Conservation (phyloP, 306 rosid genomes). For the Quercus parvula region DNA sequence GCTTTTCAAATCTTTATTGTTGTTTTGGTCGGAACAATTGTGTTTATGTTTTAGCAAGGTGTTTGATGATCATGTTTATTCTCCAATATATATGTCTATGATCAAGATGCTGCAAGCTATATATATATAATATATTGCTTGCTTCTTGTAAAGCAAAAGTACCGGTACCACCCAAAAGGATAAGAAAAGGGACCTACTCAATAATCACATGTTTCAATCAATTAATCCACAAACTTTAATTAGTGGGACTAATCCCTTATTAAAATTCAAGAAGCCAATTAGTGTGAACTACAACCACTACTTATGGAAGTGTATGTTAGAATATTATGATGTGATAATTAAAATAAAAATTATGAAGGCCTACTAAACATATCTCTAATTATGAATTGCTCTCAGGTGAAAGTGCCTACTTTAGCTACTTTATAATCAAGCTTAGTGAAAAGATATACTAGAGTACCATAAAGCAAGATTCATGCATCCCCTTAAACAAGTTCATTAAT, state of each 20-base stretch:
- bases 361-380: too few relatives aligned
- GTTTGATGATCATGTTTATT: neutral
- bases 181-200: conserved; percentile 2
- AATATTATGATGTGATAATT: too few relatives aligned
- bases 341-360: too few relatives aligned
- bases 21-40: conserved; percentile 11
- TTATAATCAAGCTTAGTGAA: too few relatives aligned
- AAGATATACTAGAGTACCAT: too few relatives aligned
- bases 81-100: conserved; percentile 13
- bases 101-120: neutral
- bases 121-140: neutral
- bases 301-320: neutral
- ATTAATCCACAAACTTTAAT: conserved; percentile 1
- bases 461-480: too few relatives aligned
- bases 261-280: neutral
- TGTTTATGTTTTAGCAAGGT: neutral
- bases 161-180: neutral
- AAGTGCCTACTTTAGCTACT: too few relatives aligned
- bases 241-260: conserved; percentile 13
- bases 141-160: conserved; percentile 16
- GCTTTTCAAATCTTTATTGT: conserved; percentile 1
- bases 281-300: conserved; percentile 14
- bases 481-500: too few relatives aligned
- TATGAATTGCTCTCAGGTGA: too few relatives aligned
- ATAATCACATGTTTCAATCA: conserved; percentile 13